Conservation (phyloP, 257 asterid genomes). For the Ophiorrhiza pumila region DNA sequence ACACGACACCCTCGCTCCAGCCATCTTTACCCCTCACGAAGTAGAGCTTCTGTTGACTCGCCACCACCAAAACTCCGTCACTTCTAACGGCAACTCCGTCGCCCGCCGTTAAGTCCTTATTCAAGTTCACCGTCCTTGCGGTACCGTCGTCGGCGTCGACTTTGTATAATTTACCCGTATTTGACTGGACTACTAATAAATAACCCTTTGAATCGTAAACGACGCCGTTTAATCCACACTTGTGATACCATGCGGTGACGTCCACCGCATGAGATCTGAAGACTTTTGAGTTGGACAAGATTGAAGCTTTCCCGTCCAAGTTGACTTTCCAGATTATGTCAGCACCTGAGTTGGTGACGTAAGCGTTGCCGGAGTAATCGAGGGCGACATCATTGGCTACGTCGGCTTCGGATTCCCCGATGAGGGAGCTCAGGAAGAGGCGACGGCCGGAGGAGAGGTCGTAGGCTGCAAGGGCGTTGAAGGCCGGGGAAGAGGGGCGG, state of each 20-base stretch:
- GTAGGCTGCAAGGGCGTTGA: slow-evolving; percentile 60
- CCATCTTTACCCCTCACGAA: slow-evolving; percentile 65
- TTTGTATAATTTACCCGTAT: slow-evolving; percentile 60
- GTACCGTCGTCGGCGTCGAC: slow-evolving; percentile 64
- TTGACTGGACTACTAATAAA: slow-evolving; percentile 64
- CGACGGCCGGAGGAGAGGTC: slow-evolving; percentile 44
- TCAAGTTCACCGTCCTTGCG: slow-evolving; percentile 48
- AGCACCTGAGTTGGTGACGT: slow-evolving; percentile 62
- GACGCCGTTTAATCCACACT: slow-evolving; percentile 63
- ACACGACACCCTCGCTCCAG: slow-evolving; percentile 72
- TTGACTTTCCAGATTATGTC: slow-evolving; percentile 60
- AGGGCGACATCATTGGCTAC: slow-evolving; percentile 55
- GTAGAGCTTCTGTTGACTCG: slow-evolving; percentile 46
- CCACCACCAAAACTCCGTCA: slow-evolving; percentile 76
- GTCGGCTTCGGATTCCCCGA: slow-evolving; percentile 23
- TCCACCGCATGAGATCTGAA: slow-evolving; percentile 42
- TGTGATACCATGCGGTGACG: slow-evolving; percentile 16
- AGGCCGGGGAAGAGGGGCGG: slow-evolving; percentile 32
- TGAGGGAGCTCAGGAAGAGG: slow-evolving; percentile 46
- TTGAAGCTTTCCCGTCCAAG: slow-evolving; percentile 47
- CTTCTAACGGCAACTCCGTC: slow-evolving; percentile 59
- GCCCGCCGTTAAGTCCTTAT: slow-evolving; percentile 50
- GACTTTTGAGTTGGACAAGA: slow-evolving; percentile 43
- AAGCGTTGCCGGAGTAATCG: slow-evolving; percentile 66
- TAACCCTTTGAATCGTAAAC: slow-evolving; percentile 58